These are phyloP conservation scores for Dendrobium nobile DNA, from an alignment of 106 monocot genomes.

Conservation along the genomic window DNA sequence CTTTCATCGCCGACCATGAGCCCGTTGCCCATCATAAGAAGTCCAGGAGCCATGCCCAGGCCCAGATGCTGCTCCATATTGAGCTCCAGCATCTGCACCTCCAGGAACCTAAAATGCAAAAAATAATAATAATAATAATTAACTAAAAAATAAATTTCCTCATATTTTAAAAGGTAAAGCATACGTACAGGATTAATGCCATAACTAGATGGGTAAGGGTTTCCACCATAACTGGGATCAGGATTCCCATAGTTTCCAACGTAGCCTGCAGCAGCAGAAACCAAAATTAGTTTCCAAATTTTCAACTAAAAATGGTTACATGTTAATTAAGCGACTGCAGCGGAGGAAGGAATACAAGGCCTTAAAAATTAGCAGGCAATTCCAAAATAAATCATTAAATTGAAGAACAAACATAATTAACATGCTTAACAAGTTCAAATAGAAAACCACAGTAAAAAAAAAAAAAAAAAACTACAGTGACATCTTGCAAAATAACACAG, in stretches of 20 bases:
- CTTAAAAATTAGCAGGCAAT: neutral
- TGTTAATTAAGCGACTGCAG: neutral
- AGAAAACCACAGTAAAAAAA: neutral
- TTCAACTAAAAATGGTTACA: neutral
- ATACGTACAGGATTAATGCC: constrained; percentile 56
- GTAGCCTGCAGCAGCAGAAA: constrained; percentile 34
- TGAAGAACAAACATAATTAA: neutral
- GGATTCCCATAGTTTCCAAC: constrained; percentile 54
- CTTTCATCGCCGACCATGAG: constrained; percentile 48
- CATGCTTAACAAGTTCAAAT: neutral
- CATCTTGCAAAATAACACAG: neutral
- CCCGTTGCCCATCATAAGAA: constrained; percentile 56
- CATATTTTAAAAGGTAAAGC: neutral
- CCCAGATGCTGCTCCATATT: constrained; percentile 40
- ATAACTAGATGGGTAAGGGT: constrained; percentile 57
- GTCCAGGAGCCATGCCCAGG: constrained; percentile 47
- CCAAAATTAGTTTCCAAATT: neutral
- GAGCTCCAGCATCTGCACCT: constrained; percentile 34
- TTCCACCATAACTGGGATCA: constrained; percentile 47
- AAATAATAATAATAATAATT: neutral
- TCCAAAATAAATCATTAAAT: neutral
- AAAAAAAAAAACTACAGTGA: neutral
- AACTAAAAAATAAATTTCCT: neutral
- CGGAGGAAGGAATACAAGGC: neutral
- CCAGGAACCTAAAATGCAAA: constrained; percentile 36